Evolutionary conservation across 176 grass and related monocot genomes (phyloP).

Genomic region (Puya raimondii): DNA sequence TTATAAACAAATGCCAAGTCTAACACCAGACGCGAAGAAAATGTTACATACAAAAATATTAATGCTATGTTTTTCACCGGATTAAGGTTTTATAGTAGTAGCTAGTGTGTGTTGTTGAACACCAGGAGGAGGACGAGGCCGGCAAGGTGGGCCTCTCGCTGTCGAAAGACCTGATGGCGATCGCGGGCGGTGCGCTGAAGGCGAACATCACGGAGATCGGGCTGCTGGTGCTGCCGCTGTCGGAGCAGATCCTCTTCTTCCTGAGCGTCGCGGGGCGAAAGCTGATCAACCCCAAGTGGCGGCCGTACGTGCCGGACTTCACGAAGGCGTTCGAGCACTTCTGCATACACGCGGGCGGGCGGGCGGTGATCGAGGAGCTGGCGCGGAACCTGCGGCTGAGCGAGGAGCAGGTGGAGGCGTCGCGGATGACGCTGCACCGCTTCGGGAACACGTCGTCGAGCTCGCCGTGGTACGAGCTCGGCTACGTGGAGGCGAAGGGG

Average conservation of each 20-base stretch:
- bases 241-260: conserved; percentile 60
- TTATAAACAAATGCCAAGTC: no score
- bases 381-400: conserved; percentile 29
- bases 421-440: conserved; percentile 67
- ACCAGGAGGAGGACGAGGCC: conserved; percentile 32
- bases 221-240: conserved; percentile 43
- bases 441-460: conserved; percentile 64
- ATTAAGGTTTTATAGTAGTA: no score
- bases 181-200: conserved; percentile 51
- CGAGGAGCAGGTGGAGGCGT: conserved; percentile 66
- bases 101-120: no score
- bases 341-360: conserved; percentile 35
- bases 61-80: no score
- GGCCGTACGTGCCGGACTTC: conserved; percentile 24
- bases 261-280: conserved; percentile 36
- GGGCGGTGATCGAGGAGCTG: conserved; percentile 32
- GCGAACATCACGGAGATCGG: conserved; percentile 61
- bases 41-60: no score
- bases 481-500: conserved; percentile 57
- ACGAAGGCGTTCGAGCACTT: conserved; percentile 55
- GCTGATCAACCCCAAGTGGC: conserved; percentile 13
- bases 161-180: conserved; percentile 51
- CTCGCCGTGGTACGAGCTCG: conserved; percentile 66
- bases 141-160: conserved; percentile 48
- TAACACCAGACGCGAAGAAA: no score